Evolutionary conservation across 805 yeast species (phyloP).

Genomic region (Saccharomyces paradoxus): DNA sequence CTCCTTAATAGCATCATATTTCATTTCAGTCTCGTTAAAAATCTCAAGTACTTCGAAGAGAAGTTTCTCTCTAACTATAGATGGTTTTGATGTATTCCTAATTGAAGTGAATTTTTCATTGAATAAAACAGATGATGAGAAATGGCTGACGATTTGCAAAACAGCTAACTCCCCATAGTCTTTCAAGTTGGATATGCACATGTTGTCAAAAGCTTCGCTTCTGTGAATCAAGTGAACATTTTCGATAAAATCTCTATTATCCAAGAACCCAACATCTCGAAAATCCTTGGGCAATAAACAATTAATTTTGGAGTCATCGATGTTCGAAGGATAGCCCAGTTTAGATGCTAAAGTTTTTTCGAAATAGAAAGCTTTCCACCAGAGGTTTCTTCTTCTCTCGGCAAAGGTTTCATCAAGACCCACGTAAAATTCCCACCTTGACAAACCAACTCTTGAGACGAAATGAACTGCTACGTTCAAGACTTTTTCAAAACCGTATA

Average conservation of each 20-base stretch:
- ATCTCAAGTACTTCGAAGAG: conserved; percentile 15
- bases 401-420: conserved; percentile 26
- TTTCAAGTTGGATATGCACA: conserved; percentile 8
- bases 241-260: conserved; percentile 14
- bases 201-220: conserved; percentile 10
- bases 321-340: conserved; percentile 17
- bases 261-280: conserved; percentile 20
- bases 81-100: conserved; percentile 19
- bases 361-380: conserved; percentile 27
- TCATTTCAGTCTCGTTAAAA: conserved; percentile 7
- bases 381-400: conserved; percentile 22
- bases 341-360: conserved; percentile 14
- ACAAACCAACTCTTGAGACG: conserved; percentile 22
- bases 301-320: conserved; percentile 17
- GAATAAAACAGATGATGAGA: conserved; percentile 17
- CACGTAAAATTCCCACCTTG: conserved; percentile 30
- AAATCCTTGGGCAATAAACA: conserved; percentile 22
- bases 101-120: conserved; percentile 24
- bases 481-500: conserved; percentile 17
- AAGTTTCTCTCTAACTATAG: conserved; percentile 10
- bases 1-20: conserved; percentile 15
- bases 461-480: conserved; percentile 17
- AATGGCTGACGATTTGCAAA: conserved; percentile 14
- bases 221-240: conserved; percentile 8
- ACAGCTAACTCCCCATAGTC: conserved; percentile 19